Base-by-base conservation (phyloP, 164 flowering plant species). In the Annona cherimola region DNA sequence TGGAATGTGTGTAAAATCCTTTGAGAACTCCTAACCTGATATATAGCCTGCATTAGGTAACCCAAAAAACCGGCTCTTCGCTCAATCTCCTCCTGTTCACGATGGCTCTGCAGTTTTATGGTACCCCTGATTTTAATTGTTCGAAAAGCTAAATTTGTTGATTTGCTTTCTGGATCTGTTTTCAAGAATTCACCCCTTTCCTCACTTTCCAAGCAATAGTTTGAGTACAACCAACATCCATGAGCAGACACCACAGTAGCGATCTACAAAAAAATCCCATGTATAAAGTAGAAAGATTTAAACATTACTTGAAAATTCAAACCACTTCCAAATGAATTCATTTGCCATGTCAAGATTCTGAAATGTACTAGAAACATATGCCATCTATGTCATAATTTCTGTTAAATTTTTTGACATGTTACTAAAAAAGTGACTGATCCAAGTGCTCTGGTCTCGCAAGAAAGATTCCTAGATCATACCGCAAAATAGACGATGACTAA, bases 401-500 rank as follows among this genome's bases (percentile, higher is more conserved):
- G 19, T 4, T 19, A 3, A 61, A 35, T 61, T 19, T 57, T 3
- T 61, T 3, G 12, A 39, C 8, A 35, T 50, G 57, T 16, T 50
- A 50, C 16, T 50, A 50, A 16, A 50, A 35, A 61, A 35, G 1
- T 2, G 26, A 43, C 41, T 3, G 16, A 14, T 35, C 41, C 14
- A 63, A 63, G 26, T 61, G 40, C 42, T n/a, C 8, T 20, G 8
- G 40, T 61, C 64, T 61, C 41, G 5, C 40, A 63, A 63, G 42
- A 42, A 18, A 0, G 4, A 20, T 59, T 50, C 54, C 68, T 14
- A 65, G 68, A 6, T 50, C 82, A 72, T 87, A 93, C 96, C 87
- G 80, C 86, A 76, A 93, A 93, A 75, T 91, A 93, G 73, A 87
- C 50, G 71, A 79, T 83, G 71, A 89, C 90, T 60, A 93, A 74